Conservation (phyloP, 805 yeast species). For the Huiozyma naganishii region DNA sequence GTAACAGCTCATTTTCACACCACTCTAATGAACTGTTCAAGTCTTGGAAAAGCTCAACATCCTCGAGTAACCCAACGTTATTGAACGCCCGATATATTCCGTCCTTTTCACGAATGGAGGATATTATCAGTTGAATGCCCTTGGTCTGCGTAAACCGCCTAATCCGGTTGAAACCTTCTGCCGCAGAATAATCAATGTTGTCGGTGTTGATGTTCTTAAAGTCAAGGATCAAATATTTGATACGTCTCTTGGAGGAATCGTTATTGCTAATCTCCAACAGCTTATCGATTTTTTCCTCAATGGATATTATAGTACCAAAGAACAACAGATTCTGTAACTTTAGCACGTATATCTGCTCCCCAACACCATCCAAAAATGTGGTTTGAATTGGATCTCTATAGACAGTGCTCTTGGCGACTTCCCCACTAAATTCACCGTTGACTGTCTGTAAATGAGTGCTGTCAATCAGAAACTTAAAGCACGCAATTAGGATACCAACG, state of each 20-base stretch:
- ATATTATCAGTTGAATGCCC: slow-evolving; percentile 59
- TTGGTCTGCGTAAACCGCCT: slow-evolving; percentile 65
- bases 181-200: slow-evolving; percentile 85
- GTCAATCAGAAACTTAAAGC: slow-evolving; percentile 88
- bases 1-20: slow-evolving; percentile 86
- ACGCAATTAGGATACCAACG: slow-evolving; percentile 83
- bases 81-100: slow-evolving; percentile 58
- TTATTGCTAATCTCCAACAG: slow-evolving; percentile 45
- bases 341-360: slow-evolving; percentile 80
- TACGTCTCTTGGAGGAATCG: slow-evolving; percentile 38
- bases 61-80: slow-evolving; percentile 74
- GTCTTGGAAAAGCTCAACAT: slow-evolving; percentile 52
- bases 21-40: slow-evolving; percentile 86
- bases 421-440: slow-evolving; percentile 74
- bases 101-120: slow-evolving; percentile 63
- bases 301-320: slow-evolving; percentile 90
- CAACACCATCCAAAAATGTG: slow-evolving; percentile 73
- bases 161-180: slow-evolving; percentile 86
- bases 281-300: slow-evolving; percentile 63
- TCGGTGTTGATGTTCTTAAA: slow-evolving; percentile 63
- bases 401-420: slow-evolving; percentile 83
- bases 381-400: slow-evolving; percentile 84
- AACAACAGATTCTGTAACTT: slow-evolving; percentile 83
- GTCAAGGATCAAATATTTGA: slow-evolving; percentile 75
- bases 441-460: slow-evolving; percentile 80